These are phyloP conservation scores for Tolypocladium guangdongense DNA, from an alignment of 2,329 filamentous ascomycete species.

Conservation along the genomic window DNA sequence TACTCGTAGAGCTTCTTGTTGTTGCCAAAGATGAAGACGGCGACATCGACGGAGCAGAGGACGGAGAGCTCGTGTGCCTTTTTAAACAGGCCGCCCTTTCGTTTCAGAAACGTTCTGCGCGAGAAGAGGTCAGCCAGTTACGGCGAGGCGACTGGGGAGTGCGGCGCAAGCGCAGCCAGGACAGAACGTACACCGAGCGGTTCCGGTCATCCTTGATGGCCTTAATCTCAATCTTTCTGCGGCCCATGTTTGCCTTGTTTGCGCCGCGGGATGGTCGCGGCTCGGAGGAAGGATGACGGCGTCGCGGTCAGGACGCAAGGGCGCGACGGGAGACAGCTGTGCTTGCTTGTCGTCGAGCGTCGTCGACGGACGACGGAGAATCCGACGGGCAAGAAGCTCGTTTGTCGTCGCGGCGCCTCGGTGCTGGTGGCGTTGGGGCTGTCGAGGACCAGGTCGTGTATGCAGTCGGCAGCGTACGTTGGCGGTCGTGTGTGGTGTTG, in stretches of 20 bases:
- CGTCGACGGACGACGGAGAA: neutral
- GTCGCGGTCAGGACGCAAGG: neutral
- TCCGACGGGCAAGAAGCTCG: neutral
- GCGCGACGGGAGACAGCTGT: neutral
- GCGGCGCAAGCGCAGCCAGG: neutral
- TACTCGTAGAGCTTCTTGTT: slow-evolving; percentile 99
- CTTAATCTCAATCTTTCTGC: slow-evolving; percentile 99
- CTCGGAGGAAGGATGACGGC: neutral
- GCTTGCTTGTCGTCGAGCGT: neutral
- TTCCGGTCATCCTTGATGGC: slow-evolving; percentile 98
- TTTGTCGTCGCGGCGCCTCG: neutral
- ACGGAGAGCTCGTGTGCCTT: slow-evolving; percentile 98
- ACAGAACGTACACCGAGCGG: slow-evolving; percentile 74
- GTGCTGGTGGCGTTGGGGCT: neutral
- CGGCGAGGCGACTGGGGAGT: neutral
- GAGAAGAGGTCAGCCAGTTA: neutral
- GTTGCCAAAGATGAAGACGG: slow-evolving; percentile 95
- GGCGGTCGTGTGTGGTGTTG: neutral
- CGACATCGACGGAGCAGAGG: slow-evolving; percentile 95
- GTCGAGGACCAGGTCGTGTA: neutral
- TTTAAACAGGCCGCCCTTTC: slow-evolving; percentile 97
- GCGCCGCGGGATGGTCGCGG: neutral
- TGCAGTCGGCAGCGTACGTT: neutral
- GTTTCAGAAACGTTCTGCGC: slow-evolving; percentile 86
- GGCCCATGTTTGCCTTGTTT: slow-evolving; percentile 57